These are phyloP conservation scores for Blastobotrys serpentis DNA, from an alignment of 1,139 yeast genomes.

Conservation along the genomic window DNA sequence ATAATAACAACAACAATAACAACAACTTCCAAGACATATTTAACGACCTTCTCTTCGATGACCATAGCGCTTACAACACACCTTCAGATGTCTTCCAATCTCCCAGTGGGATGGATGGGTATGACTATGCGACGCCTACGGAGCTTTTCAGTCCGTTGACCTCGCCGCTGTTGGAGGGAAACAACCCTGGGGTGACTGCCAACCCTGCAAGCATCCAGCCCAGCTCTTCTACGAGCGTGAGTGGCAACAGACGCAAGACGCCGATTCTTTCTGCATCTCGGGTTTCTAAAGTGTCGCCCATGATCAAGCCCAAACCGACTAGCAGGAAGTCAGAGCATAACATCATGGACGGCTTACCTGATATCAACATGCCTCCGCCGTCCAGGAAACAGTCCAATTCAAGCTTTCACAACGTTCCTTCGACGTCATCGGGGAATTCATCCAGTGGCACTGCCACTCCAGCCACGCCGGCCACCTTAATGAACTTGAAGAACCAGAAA, in stretches of 20 bases:
- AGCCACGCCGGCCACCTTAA: constrained; percentile 40
- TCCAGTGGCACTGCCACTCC: constrained; percentile 18
- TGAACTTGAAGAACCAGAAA: constrained; percentile 40
- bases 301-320: constrained; percentile 27
- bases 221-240: constrained; percentile 2
- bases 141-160: constrained; percentile 20
- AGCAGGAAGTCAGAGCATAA: not conserved
- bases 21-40: not conserved
- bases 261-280: constrained; percentile 5
- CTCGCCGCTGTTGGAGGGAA: constrained; percentile 15
- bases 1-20: not conserved
- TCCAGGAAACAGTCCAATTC: constrained; percentile 1
- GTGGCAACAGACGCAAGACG: not conserved
- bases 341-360: constrained; percentile 3
- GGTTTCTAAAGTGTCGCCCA: constrained; percentile 25
- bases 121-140: constrained; percentile 28
- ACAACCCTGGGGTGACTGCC: constrained; percentile 18
- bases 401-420: not conserved
- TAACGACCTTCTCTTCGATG: not conserved
- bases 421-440: constrained; percentile 1
- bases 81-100: constrained; percentile 10
- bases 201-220: constrained; percentile 18
- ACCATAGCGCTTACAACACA: constrained; percentile 8
- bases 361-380: constrained; percentile 8
- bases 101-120: constrained; percentile 20